Evolutionary conservation across 2,329 filamentous ascomycete genomes (phyloP).

Genomic region (Alternaria hordeiaustralica): DNA sequence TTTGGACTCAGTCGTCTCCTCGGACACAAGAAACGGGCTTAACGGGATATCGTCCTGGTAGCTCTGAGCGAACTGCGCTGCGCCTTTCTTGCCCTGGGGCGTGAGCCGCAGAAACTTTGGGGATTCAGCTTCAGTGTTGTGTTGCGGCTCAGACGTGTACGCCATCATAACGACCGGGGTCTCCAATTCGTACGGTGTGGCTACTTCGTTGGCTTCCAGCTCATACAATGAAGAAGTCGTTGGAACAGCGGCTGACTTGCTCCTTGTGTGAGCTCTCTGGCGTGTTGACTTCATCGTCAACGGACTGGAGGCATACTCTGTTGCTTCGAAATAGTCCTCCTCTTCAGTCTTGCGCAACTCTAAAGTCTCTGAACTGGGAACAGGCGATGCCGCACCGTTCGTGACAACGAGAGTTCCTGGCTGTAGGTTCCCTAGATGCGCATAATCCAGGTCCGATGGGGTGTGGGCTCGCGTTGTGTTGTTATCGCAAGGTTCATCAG

Average conservation of each 20-base stretch:
- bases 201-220: neutral
- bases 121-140: constrained; percentile 4
- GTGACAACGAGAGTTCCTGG: constrained; percentile 55
- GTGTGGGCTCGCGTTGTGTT: constrained; percentile 43
- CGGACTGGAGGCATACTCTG: constrained; percentile 25
- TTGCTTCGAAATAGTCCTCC: constrained; percentile 40
- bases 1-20: neutral
- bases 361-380: constrained; percentile 41
- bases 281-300: constrained; percentile 28
- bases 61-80: constrained; percentile 32
- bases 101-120: constrained; percentile 22
- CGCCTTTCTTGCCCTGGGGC: constrained; percentile 27
- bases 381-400: constrained; percentile 56
- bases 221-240: constrained; percentile 19
- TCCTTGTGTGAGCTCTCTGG: constrained; percentile 31
- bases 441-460: constrained; percentile 52
- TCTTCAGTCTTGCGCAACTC: constrained; percentile 17
- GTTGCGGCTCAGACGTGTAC: constrained; percentile 8
- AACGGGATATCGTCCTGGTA: constrained; percentile 38
- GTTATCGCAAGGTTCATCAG: constrained; percentile 30
- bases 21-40: constrained; percentile 29
- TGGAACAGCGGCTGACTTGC: constrained; percentile 36
- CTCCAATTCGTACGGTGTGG: neutral
- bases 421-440: constrained; percentile 50
- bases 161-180: neutral